Conservation (phyloP, 2,329 filamentous ascomycete genomes). For the Pseudofabraea citricarpa region DNA sequence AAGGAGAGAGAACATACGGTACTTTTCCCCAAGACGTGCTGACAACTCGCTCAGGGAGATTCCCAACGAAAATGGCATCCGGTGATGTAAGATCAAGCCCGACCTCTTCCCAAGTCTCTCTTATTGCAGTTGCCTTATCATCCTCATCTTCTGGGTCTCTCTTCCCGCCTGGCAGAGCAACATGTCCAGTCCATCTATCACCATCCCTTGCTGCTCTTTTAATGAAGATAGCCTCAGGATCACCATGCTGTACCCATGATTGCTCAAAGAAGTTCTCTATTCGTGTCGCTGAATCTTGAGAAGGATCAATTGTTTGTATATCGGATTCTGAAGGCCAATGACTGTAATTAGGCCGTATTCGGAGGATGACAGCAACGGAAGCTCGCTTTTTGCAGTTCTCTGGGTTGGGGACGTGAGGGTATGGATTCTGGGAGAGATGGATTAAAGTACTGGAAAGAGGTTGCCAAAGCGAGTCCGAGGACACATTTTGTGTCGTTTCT, state of each 20-base stretch:
- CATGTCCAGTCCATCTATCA: conserved; percentile 66
- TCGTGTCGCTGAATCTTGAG: too few species aligned
- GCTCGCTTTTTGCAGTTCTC: conserved; percentile 39
- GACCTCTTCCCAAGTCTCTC: conserved; percentile 64
- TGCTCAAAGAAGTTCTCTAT: conserved; percentile 57
- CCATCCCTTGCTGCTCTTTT: conserved; percentile 60
- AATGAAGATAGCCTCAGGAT: conserved; percentile 67
- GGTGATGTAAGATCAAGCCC: conserved; percentile 51
- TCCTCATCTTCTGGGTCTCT: conserved; percentile 59
- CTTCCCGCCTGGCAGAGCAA: conserved; percentile 64
- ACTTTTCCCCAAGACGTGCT: conserved; percentile 62
- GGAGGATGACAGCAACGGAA: conserved; percentile 61
- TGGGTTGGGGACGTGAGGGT: conserved; percentile 43
- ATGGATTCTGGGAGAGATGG: conserved; percentile 38
- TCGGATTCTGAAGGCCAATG: conserved; percentile 40
- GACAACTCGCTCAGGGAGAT: conserved; percentile 61
- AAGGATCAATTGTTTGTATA: conserved; percentile 23
- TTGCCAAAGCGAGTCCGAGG: conserved; percentile 18
- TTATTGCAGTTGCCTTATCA: conserved; percentile 56
- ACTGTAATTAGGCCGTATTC: conserved; percentile 52
- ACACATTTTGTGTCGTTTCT: not conserved
- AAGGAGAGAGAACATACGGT: conserved; percentile 38
- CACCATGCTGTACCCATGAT: conserved; percentile 59
- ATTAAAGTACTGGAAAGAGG: conserved; percentile 18
- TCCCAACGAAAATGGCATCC: conserved; percentile 46